Evolutionary conservation across 805 yeast species (phyloP).

Genomic region (Metschnikowia koreensis): DNA sequence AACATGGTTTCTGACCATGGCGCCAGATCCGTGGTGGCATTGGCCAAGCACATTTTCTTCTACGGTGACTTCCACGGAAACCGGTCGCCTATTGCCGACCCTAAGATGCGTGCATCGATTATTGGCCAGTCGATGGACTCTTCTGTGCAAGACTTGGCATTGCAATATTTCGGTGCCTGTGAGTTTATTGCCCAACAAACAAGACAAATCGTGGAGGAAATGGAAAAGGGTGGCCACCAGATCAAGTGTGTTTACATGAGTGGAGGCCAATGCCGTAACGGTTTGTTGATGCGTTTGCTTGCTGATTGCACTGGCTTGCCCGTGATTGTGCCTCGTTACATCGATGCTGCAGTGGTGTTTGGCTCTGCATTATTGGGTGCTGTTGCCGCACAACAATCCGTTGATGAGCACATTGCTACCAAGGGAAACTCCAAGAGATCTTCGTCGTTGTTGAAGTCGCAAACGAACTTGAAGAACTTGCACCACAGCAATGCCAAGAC

Average conservation of each 20-base stretch:
- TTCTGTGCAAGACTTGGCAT: conserved; percentile 79
- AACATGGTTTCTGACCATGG: conserved; percentile 53
- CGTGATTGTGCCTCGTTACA: conserved; percentile 87
- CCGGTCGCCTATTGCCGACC: conserved; percentile 96
- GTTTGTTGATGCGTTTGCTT: conserved; percentile 79
- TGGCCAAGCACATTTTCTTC: conserved; percentile 83
- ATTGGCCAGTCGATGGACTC: conserved; percentile 92
- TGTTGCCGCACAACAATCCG: conserved; percentile 74
- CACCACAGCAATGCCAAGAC: conserved; percentile 5
- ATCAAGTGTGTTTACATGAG: conserved; percentile 79
- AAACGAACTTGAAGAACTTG: conserved; percentile 26
- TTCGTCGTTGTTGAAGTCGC: conserved; percentile 32
- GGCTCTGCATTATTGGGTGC: conserved; percentile 96
- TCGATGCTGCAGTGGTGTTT: conserved; percentile 95
- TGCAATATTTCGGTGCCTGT: conserved; percentile 87
- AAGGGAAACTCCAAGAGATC: conserved; percentile 38
- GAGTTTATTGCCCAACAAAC: conserved; percentile 98
- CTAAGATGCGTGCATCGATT: conserved; percentile 86
- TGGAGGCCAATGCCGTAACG: conserved; percentile 96
- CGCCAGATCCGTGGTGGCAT: conserved; percentile 69
- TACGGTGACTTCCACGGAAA: conserved; percentile 98
- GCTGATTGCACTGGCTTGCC: conserved; percentile 94
- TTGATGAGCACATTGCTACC: conserved; percentile 33
- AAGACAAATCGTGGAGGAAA: conserved; percentile 85
- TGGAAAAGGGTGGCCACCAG: conserved; percentile 77